Conservation (phyloP, 179 eudicot species). For the Camellia oleifera region DNA sequence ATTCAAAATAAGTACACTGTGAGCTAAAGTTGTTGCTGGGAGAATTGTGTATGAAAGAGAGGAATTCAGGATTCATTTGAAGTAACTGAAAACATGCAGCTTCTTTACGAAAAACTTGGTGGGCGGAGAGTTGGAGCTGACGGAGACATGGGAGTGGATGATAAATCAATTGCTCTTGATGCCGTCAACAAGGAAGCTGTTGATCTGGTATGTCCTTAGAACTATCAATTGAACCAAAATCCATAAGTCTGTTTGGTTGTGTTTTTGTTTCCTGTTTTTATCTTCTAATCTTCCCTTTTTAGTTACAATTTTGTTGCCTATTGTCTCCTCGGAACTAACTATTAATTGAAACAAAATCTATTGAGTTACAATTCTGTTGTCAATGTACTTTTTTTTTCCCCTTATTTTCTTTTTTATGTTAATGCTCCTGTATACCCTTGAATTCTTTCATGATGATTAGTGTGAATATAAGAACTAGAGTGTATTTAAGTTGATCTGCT, state of each 20-base stretch:
- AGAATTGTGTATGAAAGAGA: background rate
- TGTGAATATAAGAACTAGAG: too few species aligned
- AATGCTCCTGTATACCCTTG: background rate
- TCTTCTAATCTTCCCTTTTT: background rate
- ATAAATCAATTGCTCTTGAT: constrained; percentile 27
- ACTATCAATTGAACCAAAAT: background rate
- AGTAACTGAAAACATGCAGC: constrained; percentile 15
- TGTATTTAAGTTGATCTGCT: background rate
- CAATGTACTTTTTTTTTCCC: background rate
- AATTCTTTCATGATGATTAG: background rate
- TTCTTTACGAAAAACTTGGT: constrained; percentile 14
- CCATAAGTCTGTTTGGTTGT: background rate
- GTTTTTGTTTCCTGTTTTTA: too few species aligned
- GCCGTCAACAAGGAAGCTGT: constrained; percentile 34
- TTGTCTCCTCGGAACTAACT: too few species aligned
- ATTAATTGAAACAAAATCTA: too few species aligned
- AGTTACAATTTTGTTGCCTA: background rate
- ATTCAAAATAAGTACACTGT: background rate
- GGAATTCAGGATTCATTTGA: background rate
- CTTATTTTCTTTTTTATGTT: background rate
- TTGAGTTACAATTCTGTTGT: background rate
- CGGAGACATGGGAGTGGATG: constrained; percentile 20
- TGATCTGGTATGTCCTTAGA: constrained; percentile 37
- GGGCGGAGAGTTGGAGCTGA: constrained; percentile 10
- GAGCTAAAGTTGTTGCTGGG: background rate